These are phyloP conservation scores for Trichoderma simmonsii DNA, from an alignment of 2,329 filamentous ascomycete species.

Conservation along the genomic window DNA sequence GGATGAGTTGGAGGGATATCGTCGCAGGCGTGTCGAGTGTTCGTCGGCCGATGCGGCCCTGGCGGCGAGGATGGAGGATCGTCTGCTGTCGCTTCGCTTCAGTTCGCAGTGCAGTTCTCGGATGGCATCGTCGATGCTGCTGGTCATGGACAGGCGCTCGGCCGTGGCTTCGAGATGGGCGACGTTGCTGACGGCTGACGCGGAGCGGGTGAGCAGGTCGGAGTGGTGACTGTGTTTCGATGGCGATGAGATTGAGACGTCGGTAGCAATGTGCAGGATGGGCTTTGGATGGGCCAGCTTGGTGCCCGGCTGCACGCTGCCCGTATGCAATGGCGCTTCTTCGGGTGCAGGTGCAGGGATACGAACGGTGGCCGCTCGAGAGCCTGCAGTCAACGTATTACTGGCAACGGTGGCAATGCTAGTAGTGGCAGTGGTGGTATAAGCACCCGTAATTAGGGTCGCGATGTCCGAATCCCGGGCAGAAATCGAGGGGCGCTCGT, in stretches of 20 bases:
- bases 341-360: neutral
- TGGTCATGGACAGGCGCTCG: slow-evolving; percentile 69
- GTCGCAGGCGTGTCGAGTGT: slow-evolving; percentile 30
- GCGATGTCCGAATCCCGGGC: slow-evolving; percentile 13
- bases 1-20: slow-evolving; percentile 51
- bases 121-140: slow-evolving; percentile 75
- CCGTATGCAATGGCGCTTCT: slow-evolving; percentile 33
- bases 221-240: slow-evolving; percentile 55
- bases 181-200: slow-evolving; percentile 64
- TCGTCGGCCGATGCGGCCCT: slow-evolving; percentile 34
- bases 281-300: slow-evolving; percentile 40
- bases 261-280: slow-evolving; percentile 47
- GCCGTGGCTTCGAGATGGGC: slow-evolving; percentile 72
- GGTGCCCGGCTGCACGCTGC: slow-evolving; percentile 45
- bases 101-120: slow-evolving; percentile 68
- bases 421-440: neutral
- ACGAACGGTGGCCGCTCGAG: neutral
- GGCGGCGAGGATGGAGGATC: slow-evolving; percentile 59
- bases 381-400: neutral
- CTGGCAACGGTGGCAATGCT: neutral
- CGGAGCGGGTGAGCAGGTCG: slow-evolving; percentile 59
- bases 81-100: slow-evolving; percentile 65
- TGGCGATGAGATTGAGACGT: slow-evolving; percentile 44
- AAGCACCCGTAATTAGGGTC: neutral
- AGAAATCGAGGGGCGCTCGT: slow-evolving; percentile 11